Conservation (phyloP, 2,329 filamentous ascomycete species). For the Juglanconis sp. region DNA sequence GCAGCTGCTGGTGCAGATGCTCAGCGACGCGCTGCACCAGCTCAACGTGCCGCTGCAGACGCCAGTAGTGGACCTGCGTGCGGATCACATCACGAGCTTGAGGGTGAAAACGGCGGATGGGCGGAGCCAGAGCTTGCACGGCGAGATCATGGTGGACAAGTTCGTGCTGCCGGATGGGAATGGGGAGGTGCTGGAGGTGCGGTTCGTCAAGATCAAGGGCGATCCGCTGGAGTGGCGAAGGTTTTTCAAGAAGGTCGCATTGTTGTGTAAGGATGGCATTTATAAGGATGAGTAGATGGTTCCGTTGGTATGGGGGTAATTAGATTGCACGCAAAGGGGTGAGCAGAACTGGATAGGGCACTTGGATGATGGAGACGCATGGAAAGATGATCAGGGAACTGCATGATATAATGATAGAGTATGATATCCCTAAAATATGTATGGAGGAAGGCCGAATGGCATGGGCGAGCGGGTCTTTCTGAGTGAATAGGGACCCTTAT, state of each 20-base stretch:
- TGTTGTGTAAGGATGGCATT: slow-evolving; percentile 82
- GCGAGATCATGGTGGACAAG: slow-evolving; percentile 71
- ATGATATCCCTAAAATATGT: too few species aligned
- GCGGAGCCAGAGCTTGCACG: slow-evolving; percentile 68
- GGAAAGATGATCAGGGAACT: too few species aligned
- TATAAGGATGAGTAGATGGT: slow-evolving; percentile 49
- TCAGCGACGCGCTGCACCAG: slow-evolving; percentile 77
- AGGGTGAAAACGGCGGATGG: slow-evolving; percentile 73
- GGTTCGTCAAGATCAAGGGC: slow-evolving; percentile 91
- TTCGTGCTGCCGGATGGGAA: slow-evolving; percentile 52
- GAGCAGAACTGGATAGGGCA: too few species aligned
- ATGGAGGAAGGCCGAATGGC: too few species aligned
- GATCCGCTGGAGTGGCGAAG: slow-evolving; percentile 95
- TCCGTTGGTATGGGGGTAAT: too few species aligned
- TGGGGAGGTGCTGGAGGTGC: slow-evolving; percentile 71
- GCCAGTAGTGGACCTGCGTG: slow-evolving; percentile 37
- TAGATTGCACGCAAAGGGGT: too few species aligned
- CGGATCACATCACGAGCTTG: slow-evolving; percentile 59
- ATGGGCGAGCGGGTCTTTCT: too few species aligned
- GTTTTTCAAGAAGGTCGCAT: slow-evolving; percentile 93
- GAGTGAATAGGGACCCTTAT: too few species aligned
- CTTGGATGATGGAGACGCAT: too few species aligned
- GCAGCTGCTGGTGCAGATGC: slow-evolving; percentile 71
- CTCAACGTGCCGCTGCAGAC: slow-evolving; percentile 74
- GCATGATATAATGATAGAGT: too few species aligned